Conservation (phyloP, 2,329 filamentous ascomycete species). For the Graphiopsis chlorocephala region DNA sequence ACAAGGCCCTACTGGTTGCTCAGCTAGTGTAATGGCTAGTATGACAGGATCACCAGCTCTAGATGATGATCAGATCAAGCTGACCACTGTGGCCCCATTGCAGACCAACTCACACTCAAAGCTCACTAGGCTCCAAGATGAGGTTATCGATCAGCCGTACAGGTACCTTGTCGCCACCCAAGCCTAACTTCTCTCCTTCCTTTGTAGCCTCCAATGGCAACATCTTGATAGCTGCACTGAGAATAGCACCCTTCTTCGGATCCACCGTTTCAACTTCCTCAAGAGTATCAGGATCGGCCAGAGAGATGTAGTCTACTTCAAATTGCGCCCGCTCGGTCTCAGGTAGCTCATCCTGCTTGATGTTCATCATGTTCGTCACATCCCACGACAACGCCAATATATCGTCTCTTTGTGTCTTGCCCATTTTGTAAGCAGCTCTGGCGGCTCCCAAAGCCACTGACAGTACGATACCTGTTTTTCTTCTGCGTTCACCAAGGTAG, state of each 20-base stretch:
- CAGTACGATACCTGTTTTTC: slow-evolving; percentile 70
- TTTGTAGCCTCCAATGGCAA: slow-evolving; percentile 69
- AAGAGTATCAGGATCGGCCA: slow-evolving; percentile 81
- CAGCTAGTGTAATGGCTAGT: neutral
- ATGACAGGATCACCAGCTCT: neutral
- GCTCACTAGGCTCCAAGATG: slow-evolving; percentile 45
- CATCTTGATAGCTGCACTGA: slow-evolving; percentile 92
- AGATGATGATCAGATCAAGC: neutral
- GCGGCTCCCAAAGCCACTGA: slow-evolving; percentile 67
- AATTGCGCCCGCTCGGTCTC: slow-evolving; percentile 65
- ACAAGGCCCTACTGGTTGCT: neutral
- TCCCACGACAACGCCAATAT: slow-evolving; percentile 70
- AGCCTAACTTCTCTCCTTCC: slow-evolving; percentile 65
- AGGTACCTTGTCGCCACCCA: slow-evolving; percentile 69
- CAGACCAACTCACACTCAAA: neutral
- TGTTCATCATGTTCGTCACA: slow-evolving; percentile 54
- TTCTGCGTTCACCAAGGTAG: slow-evolving; percentile 75
- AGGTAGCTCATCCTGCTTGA: slow-evolving; percentile 60
- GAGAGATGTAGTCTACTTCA: slow-evolving; percentile 87
- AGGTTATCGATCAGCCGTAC: slow-evolving; percentile 96
- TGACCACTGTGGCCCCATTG: neutral
- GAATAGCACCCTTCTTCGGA: slow-evolving; percentile 67
- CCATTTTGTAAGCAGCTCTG: slow-evolving; percentile 61
- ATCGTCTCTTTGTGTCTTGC: slow-evolving; percentile 55
- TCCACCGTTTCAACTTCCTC: slow-evolving; percentile 74